A percentile compares a stretch with the other conserved stretches of the same genome.
Conservation (phyloP, 441 rosid genomes). For the Euphorbia neoarborescens region DNA sequence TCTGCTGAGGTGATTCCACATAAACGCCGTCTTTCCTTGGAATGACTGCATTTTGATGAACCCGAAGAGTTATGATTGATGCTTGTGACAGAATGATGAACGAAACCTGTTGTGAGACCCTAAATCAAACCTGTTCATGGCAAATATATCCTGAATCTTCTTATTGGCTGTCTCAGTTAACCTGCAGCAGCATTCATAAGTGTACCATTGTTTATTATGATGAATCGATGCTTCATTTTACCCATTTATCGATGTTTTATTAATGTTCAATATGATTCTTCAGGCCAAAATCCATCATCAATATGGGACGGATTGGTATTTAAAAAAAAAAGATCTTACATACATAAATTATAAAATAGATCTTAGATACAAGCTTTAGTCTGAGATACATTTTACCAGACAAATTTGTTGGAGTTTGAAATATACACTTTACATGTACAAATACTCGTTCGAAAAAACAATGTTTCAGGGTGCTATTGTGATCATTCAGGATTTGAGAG, state of each 20-base stretch:
- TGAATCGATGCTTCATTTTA: conserved; percentile 7
- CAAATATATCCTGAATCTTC: neutral
- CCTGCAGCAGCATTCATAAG: neutral
- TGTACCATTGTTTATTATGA: neutral
- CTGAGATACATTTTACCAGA: neutral
- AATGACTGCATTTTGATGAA: too few relatives aligned
- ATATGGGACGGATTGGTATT: conserved; percentile 98
- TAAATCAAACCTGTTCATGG: too few relatives aligned
- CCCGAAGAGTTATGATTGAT: too few relatives aligned
- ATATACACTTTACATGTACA: neutral
- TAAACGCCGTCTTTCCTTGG: too few relatives aligned
- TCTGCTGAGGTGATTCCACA: too few relatives aligned
- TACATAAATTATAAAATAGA: neutral
- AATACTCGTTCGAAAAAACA: neutral
- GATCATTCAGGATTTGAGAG: neutral
- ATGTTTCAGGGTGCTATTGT: too few relatives aligned
- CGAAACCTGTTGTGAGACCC: too few relatives aligned
- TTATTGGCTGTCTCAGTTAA: neutral
- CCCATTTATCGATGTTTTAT: conserved; percentile 4
- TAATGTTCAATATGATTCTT: conserved; percentile 20
- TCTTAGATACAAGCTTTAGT: neutral
- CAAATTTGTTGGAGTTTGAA: neutral
- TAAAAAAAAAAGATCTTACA: conserved; percentile 52
- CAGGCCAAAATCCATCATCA: conserved; percentile 80
- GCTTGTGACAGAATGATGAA: too few relatives aligned